phyloP scores from a whole-genome alignment of 176 grass and related monocot species.

The Oryza coarctata region DNA sequence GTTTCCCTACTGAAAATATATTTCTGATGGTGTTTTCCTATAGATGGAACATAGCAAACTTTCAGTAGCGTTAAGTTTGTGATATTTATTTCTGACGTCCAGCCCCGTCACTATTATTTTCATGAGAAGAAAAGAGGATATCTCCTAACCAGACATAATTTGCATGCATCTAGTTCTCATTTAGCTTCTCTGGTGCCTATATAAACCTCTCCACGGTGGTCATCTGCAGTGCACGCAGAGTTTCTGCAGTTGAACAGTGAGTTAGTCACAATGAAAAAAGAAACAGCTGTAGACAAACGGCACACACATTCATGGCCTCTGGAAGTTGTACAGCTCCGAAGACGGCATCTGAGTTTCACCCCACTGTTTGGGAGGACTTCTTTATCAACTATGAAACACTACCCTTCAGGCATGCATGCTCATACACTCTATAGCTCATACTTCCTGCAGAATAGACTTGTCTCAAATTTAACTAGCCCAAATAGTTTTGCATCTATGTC shows the following conservation, averaged over 20 bases:
- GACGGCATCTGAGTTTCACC: not conserved
- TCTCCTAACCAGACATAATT: too few relatives aligned
- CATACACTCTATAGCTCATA: not conserved
- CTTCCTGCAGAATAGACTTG: not conserved
- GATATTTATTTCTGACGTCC: too few relatives aligned
- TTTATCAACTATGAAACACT: not conserved
- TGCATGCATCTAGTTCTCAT: too few relatives aligned
- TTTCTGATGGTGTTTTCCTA: too few relatives aligned
- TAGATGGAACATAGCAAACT: too few relatives aligned
- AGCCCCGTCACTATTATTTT: too few relatives aligned
- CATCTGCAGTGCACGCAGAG: not conserved
- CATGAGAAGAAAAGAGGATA: too few relatives aligned
- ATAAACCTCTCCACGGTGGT: not conserved
- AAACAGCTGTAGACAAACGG: too few relatives aligned
- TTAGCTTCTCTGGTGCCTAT: not conserved
- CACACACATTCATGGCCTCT: not conserved
- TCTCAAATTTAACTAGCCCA: not conserved
- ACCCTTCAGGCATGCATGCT: not conserved
- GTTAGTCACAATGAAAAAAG: not conserved
- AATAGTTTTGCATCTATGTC: too few relatives aligned
- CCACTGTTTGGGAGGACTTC: not conserved
- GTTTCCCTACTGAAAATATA: too few relatives aligned
- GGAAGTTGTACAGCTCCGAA: not conserved
- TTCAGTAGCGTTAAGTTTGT: too few relatives aligned
- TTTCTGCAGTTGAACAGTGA: not conserved